Base-by-base conservation (phyloP, 371 early-diverging fungal species). In the Syncephalis plumigaleata region DNA sequence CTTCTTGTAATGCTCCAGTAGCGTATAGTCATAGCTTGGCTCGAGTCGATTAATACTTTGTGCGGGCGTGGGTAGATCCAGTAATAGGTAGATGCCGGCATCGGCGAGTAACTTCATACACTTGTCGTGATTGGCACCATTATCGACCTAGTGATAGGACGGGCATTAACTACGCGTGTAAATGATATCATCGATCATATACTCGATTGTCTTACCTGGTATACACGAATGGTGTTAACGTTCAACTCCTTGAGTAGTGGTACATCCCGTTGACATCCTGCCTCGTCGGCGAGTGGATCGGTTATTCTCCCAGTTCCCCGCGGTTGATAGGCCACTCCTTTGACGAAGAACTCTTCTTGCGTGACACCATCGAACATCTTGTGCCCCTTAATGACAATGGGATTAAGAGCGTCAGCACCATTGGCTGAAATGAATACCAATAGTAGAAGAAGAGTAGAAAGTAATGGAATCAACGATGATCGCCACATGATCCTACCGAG, bases 271-370 rank as follows among this genome's bases (percentile, higher is more conserved):
- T 63, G 66, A 60, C 84, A 85, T 21, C 68, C 70, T 16, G 46
- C 52, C 0, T 65, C 50, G 49, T 74, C 75, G 2, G 79, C 68
- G 42, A 86, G 63, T 7, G 84, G 82, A 55, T 84, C 86, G 21
- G 39, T 39, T 27, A 55, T 53, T 7, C 52, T 36, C 1, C 57
- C 61, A 0, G 45, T 47, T 44, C 61, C 55, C 50, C 73, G 66
- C 22, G 87, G 84, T 48, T 85, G 81, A 49, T 85, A 87, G 4
- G 82, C 80, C 2, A 85, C 66, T 39, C 84, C 84, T 61, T 81
- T 82, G 58, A 85, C 72, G 51, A 72, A 77, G 57, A 87, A 84
- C 49, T 81, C 77, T 16, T 78, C 65, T 50, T 80, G 79, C 1
- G 78, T 72, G 27, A 70, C 72, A 15, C 68, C 64, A 53, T 83